Base-by-base conservation (phyloP, 352 stramenopile genomes). In the Pythium apleroticum region DNA sequence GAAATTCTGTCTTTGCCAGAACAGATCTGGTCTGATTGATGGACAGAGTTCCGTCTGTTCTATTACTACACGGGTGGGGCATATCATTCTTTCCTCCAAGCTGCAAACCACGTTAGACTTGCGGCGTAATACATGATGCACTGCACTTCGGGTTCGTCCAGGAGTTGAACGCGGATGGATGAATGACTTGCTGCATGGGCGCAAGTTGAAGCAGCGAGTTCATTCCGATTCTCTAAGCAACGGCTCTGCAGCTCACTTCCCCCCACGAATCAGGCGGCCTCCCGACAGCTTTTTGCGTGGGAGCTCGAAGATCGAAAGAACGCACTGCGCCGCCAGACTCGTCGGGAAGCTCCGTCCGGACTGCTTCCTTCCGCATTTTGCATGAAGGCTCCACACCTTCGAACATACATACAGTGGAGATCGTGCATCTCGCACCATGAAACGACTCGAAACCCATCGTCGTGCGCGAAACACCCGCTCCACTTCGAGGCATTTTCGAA, bases 401-500 rank as follows among this genome's bases (percentile, higher is more conserved):
- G 30, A 33, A 17, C 12, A 17, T 41, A 41, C 33, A 17, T 41
- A 41, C 33, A 41, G 33, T 41, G 33, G 33, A 27, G 17, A 50
- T 50, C 43, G 27, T 50, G n/a, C 43, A 50, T 50, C 43, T 28
- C 43, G 33, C 15, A n/a, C n/a, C 7, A 27, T 50, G 43, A 50
- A 50, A 50, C 43, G 43, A 27, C 43, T 27, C 3, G 43, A 50
- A 27, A 50, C 43, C 43, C 43, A 50, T 50, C 43, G 43, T 50
- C 43, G 43, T 50, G 43, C 43, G 43, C n/a, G 43, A 50, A 50
- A 50, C 43, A 50, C 43, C 43, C 43, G 43, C 43, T 50, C 43
- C n/a, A 27, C 43, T 50, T 50, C 43, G 43, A 50, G n/a, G 43
- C 43, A 50, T 50, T 50, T 50, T 50, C 43, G 43, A 50, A 50